Evolutionary conservation across 2,329 filamentous ascomycete genomes (phyloP), one percentile per base, ranked within the genome.

Genomic region (Colletotrichum orbiculare): DNA sequence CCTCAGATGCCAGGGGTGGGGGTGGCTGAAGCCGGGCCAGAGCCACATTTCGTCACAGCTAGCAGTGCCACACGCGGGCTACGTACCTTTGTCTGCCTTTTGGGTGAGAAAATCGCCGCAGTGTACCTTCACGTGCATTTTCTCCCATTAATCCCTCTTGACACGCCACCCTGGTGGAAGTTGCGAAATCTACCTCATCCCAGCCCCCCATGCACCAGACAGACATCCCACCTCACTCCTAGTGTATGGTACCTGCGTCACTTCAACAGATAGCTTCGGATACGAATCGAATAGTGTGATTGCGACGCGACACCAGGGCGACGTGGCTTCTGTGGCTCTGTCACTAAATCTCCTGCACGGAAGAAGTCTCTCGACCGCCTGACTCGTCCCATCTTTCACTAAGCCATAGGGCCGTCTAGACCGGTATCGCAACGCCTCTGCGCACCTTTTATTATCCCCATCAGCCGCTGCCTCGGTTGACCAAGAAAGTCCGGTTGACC

Each of bases 81-180:
- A 63, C 8, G 63, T 66, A 66, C 17, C 42, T 43, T 12, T 38
- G 3, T 11, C 6, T 5, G n/a, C 33, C 6, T n/a, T 35, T 38
- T 38, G 5, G 6, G 9, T 9, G 9, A 25, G 6, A 9, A 25
- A 25, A 25, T 25, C 25, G 25, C 25, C 25, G 25, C 4, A 25
- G 33, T 38, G 33, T 63, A 66, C 63, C 39, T 66, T 57, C 63
- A 66, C 63, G 57, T 66, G 63, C 50, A 37, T 48, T 17, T n/a
- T 2, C 13, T 0, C 12, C 42, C 43, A 33, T 46, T 46, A 17
- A 10, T n/a, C 43, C 3, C 8, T 9, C 9, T 25, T 52, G 52
- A 46, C 58, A 46, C 55, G 6, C 41, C 53, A 55, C 46, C 25
- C 25, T 25, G 25, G 25, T 53, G 59, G 63, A 65, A 65, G 12